A percentile compares a stretch with the other conserved stretches of the same genome.
These are phyloP conservation scores for Aspergillus neoniger DNA, from an alignment of 2,329 filamentous ascomycete genomes.

Conservation along the genomic window DNA sequence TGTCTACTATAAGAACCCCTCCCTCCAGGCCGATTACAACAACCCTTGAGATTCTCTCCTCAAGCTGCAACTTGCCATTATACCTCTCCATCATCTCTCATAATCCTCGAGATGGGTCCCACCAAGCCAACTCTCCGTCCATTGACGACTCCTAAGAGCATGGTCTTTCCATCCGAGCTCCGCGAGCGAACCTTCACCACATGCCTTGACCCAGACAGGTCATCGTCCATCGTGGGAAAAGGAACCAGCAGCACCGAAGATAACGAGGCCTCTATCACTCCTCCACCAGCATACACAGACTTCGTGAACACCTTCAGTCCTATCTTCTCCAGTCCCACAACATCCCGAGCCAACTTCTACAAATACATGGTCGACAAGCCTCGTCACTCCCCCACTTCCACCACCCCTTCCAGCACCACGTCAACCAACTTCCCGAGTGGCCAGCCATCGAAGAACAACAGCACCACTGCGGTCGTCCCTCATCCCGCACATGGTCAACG, in stretches of 20 bases:
- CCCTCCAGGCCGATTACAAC: too few species aligned
- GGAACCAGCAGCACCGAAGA: too few species aligned
- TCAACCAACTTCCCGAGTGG: constrained; percentile 42
- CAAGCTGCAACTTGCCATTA: too few species aligned
- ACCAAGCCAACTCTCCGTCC: constrained; percentile 41
- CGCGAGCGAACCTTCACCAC: constrained; percentile 56
- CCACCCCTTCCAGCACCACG: constrained; percentile 37
- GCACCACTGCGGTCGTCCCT: not conserved
- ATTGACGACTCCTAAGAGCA: constrained; percentile 45
- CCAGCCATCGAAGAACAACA: constrained; percentile 45
- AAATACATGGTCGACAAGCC: constrained; percentile 39
- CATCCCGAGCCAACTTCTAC: constrained; percentile 56
- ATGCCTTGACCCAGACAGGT: constrained; percentile 66
- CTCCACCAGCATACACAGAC: constrained; percentile 83
- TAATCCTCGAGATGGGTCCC: constrained; percentile 22
- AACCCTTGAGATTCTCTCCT: too few species aligned
- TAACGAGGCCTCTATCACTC: constrained; percentile 74
- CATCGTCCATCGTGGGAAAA: constrained; percentile 31
- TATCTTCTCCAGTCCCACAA: constrained; percentile 68
- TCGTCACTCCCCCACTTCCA: constrained; percentile 36
- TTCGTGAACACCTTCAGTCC: constrained; percentile 81
- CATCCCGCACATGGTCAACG: constrained; percentile 58
- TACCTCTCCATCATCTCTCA: too few species aligned
- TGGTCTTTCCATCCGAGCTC: constrained; percentile 55
- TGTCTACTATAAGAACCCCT: too few species aligned